Evolutionary conservation across 73 alveolate species (phyloP).

Genomic region (Paramecium primaurelia): DNA sequence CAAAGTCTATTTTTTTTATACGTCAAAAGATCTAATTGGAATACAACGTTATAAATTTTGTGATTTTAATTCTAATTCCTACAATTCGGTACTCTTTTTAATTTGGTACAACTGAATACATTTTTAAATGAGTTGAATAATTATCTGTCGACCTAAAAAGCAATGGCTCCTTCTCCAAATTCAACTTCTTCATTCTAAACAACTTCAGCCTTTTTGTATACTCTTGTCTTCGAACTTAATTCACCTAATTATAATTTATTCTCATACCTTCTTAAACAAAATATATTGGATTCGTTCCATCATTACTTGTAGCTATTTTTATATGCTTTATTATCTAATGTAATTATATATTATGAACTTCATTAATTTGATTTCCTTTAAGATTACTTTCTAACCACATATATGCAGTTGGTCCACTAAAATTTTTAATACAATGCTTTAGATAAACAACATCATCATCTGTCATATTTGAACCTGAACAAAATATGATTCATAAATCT

Average conservation of each 20-base stretch:
- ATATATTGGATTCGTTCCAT: background rate
- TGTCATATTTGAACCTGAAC: slow-evolving; percentile 14
- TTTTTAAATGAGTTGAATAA: background rate
- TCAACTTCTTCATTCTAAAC: background rate
- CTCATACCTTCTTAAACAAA: slow-evolving; percentile 34
- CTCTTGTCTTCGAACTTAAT: background rate
- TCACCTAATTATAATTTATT: background rate
- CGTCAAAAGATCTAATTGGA: background rate
- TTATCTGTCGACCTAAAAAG: background rate
- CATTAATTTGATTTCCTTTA: slow-evolving; percentile 10
- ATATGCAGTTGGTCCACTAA: slow-evolving; percentile 30
- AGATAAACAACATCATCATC: slow-evolving; percentile 43
- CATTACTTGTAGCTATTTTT: background rate
- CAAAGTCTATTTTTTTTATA: background rate
- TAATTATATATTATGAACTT: background rate
- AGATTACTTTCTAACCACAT: slow-evolving; percentile 33
- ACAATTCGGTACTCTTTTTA: background rate
- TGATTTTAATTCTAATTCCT: background rate
- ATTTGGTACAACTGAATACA: background rate
- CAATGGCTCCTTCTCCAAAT: background rate
- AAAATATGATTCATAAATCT: background rate
- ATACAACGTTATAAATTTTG: background rate
- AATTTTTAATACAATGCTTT: slow-evolving; percentile 28
- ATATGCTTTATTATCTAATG: background rate
- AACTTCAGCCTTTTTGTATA: slow-evolving; percentile 1